Evolutionary conservation across 1,284 basidiomycete species (phyloP).

Genomic region (Tausonia pullulans): DNA sequence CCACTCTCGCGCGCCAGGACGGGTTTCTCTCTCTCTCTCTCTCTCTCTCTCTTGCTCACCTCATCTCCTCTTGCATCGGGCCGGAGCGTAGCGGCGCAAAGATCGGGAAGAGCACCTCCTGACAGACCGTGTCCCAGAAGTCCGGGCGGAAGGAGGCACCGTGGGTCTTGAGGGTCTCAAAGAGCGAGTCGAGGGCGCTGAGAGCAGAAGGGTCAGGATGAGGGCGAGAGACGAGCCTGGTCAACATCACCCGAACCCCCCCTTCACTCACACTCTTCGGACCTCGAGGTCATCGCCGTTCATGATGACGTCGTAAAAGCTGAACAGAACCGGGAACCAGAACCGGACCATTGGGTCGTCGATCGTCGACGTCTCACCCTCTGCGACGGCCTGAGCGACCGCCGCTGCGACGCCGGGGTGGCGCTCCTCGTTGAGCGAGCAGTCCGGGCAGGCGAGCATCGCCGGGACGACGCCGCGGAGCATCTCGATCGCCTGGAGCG

Average conservation of each 20-base stretch:
- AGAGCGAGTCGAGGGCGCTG: constrained; percentile 90
- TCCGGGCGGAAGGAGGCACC: constrained; percentile 76
- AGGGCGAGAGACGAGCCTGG: not conserved
- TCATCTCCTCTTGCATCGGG: constrained; percentile 34
- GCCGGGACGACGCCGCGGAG: constrained; percentile 80
- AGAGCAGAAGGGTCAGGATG: not conserved
- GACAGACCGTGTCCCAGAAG: constrained; percentile 97
- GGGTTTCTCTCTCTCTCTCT: constrained; percentile 25
- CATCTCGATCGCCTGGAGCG: constrained; percentile 91
- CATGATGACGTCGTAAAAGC: constrained; percentile 99
- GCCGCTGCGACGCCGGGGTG: constrained; percentile 2
- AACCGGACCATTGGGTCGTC: constrained; percentile 85
- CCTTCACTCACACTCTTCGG: constrained; percentile 74
- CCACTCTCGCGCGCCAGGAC: constrained; percentile 77
- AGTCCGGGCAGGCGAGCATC: constrained; percentile 79
- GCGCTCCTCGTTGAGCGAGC: constrained; percentile 43
- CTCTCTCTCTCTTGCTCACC: not conserved
- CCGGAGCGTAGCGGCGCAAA: constrained; percentile 89
- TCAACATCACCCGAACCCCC: too few species aligned
- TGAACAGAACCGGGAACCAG: constrained; percentile 94
- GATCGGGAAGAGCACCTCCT: constrained; percentile 95
- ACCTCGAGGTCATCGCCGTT: constrained; percentile 99
- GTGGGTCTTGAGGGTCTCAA: constrained; percentile 84
- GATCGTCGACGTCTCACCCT: constrained; percentile 30
- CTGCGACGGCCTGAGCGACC: not conserved